These are phyloP conservation scores for Litchi chinensis DNA, from an alignment of 345 rosid genomes.

Conservation along the genomic window DNA sequence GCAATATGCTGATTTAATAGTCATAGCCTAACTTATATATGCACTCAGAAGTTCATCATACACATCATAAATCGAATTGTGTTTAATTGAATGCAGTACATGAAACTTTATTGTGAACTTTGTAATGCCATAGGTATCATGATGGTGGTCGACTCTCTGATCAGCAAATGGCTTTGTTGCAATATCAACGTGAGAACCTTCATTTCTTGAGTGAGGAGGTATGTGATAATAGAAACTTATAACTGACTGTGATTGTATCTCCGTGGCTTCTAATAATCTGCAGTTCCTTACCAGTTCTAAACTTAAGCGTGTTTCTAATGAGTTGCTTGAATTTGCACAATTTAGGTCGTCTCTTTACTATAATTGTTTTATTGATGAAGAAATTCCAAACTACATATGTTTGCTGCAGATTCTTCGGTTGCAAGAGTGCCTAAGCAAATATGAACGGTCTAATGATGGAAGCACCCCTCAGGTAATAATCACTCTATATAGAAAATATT, in stretches of 20 bases:
- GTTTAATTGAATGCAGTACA: neutral
- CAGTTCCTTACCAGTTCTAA: conserved; percentile 4
- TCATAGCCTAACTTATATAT: conserved; percentile 1
- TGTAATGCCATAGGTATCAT: conserved; percentile 60
- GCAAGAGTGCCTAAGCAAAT: conserved; percentile 93
- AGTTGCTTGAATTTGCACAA: conserved; percentile 10
- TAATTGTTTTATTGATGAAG: neutral
- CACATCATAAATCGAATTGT: neutral
- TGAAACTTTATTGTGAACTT: conserved; percentile 9
- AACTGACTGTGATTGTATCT: neutral
- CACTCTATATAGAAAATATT: conserved; percentile 7
- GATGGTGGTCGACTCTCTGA: conserved; percentile 92
- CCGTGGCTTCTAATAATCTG: neutral
- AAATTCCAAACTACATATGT: neutral
- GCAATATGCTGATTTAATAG: neutral
- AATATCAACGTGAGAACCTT: conserved; percentile 96
- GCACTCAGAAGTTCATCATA: neutral
- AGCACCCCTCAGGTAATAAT: conserved; percentile 81
- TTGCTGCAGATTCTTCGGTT: conserved; percentile 70
- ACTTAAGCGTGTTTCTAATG: neutral
- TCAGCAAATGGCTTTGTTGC: conserved; percentile 95
- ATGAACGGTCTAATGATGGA: conserved; percentile 82
- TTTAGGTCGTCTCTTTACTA: conserved; percentile 13
- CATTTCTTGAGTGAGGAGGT: conserved; percentile 97
- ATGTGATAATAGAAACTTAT: neutral